phyloP scores from a whole-genome alignment of 148 eudicot species.

The Chenopodium quinoa region DNA sequence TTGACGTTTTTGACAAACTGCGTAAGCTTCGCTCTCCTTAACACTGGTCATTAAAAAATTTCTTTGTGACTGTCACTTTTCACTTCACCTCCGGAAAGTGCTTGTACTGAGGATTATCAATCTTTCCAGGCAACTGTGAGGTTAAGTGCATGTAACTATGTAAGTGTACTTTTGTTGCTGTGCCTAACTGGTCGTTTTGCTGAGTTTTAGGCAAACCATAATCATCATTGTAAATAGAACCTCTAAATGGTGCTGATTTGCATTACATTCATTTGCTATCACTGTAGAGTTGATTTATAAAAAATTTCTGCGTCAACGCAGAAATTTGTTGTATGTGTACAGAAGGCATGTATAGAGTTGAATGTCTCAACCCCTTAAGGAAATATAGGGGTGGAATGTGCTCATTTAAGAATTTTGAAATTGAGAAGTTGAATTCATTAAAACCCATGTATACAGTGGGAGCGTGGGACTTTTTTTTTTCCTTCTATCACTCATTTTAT shows the following conservation, averaged over 20 bases:
- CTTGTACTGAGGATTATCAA: background rate
- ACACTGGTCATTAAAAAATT: slow-evolving; percentile 4
- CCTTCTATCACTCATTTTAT: background rate
- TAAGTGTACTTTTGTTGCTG: slow-evolving; percentile 3
- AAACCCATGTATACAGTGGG: background rate
- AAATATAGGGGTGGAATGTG: too few species aligned
- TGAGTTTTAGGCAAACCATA: background rate
- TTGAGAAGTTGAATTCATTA: background rate
- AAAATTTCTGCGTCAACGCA: background rate
- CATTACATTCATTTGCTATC: background rate
- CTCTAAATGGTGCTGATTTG: slow-evolving; percentile 7
- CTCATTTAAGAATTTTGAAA: background rate
- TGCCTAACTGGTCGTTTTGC: slow-evolving; percentile 10
- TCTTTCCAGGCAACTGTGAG: background rate
- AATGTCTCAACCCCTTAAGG: background rate
- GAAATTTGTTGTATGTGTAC: slow-evolving; percentile 11
- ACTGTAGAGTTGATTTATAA: background rate
- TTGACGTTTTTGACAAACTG: slow-evolving; percentile 65
- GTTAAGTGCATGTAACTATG: background rate
- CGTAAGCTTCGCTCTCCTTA: slow-evolving; percentile 59
- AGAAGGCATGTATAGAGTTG: slow-evolving; percentile 19
- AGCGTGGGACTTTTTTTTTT: background rate
- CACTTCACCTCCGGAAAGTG: background rate
- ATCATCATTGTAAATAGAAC: slow-evolving; percentile 22
- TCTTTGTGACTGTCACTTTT: background rate